Evolutionary conservation across 2,329 filamentous ascomycete species (phyloP), one percentile per base, ranked within the genome.

Genomic region (Nothophaeocryptopus gaeumannii): DNA sequence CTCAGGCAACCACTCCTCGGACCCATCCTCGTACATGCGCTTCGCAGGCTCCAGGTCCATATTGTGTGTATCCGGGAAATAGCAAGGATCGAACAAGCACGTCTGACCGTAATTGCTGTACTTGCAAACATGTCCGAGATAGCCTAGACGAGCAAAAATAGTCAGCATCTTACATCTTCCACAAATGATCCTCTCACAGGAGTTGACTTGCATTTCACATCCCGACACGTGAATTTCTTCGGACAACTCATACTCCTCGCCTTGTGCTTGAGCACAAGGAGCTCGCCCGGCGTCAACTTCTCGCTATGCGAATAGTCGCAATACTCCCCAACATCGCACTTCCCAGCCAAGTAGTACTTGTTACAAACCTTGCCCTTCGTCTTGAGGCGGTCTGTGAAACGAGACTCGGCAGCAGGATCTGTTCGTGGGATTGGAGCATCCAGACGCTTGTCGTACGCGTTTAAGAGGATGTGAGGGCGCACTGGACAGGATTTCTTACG

Each of bases 231-330:
- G 31, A 40, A 41, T 39, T 48, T 48, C 33, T 68, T 59, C 26
- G 67, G 64, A 51, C 74, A 76, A 5, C 61, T 59, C 8, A 70
- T 58, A 8, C 62, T 68, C n/a, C 73, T 62, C 2, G 73, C 69
- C 50, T 73, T 73, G 47, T 73, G 70, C 38, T 66, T 67, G 31
- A 76, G 57, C 5, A 72, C 71, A 13, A 68, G 64, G 37, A 66
- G 51, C 50, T 74, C 73, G 4, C 61, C 67, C 2, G 61, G 54
- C 1, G 58, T 62, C 14, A 76, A 59, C 15, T 64, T 67, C 32
- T 70, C 67, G 33, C 70, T 70, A 51, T 76, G 74, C 43, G 67
- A 59, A 51, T 74, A 75, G 32, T 65, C 62, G 56, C 73, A 76
- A 45, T 70, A 70, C 9, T 66, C 61, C 8, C 68, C 70, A n/a